Evolutionary conservation across 108 stramenopile genomes (phyloP), one percentile per base, ranked within the genome.

Genomic region (Fistulifera pelliculosa): DNA sequence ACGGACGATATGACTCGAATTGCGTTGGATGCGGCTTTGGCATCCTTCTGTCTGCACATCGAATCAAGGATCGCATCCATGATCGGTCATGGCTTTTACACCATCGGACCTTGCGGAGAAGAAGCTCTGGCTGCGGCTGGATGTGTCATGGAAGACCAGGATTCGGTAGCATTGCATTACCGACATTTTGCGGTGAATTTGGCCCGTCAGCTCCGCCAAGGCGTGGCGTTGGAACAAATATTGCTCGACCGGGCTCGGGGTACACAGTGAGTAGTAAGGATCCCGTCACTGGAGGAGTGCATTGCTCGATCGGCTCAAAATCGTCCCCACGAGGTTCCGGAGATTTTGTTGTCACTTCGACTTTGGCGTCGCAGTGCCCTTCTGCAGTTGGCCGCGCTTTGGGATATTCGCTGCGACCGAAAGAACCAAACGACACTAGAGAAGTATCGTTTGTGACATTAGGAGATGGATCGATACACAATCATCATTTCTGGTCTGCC

Each of bases 81-180:
- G 24, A 69, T 80, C 11, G 87, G 91, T 0, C 57, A 85, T 39
- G 87, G 87, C 10, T 93, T 77, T 60, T 93, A 88, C 58, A 93
- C 86, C 19, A 93, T 93, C 47, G 91, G 91, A n/a, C 91, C 91
- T 14, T 88, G 91, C 62, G 91, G 91, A 21, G 91, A 93, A 62
- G 90, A 90, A 63, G 57, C 76, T 45, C 61, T 93, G 8, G 45
- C 71, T n/a, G 64, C 65, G 0, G 61, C 69, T 39, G 83, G 73
- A n/a, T 49, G 68, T 38, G 70, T 74, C 7, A 38, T 85, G 0
- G 59, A 69, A 60, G 22, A 58, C 1, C 27, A 43, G 16, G 91
- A 93, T 60, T 53, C 80, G 14, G 58, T 72, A 10, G 91, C 91
- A 7, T 49, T 93, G 31, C 91, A 93, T 56, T 93, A 93, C 67